Conservation (phyloP, 2,329 filamentous ascomycete genomes). For the Aureobasidium zeae region DNA sequence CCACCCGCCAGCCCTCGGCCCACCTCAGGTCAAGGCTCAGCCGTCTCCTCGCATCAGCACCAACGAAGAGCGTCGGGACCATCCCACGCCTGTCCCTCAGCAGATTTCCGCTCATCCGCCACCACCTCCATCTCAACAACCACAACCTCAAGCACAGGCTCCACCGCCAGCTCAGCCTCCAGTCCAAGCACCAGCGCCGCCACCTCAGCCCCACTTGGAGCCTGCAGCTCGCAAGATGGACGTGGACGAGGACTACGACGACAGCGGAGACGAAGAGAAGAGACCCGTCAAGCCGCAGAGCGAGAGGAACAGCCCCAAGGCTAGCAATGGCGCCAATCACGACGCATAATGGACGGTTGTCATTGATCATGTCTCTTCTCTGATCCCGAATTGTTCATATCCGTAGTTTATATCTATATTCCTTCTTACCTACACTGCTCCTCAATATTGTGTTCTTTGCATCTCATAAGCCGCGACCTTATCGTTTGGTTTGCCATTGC, state of each 20-base stretch:
- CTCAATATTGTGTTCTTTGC: no score
- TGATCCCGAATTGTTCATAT: no score
- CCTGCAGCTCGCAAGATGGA: conserved; percentile 92
- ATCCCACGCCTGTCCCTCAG: conserved; percentile 28
- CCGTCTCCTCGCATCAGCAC: conserved; percentile 47
- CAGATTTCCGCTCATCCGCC: no score
- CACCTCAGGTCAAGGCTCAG: conserved; percentile 36
- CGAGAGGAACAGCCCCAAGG: conserved; percentile 35
- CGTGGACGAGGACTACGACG: conserved; percentile 94
- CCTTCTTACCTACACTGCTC: no score
- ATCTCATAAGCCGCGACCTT: no score
- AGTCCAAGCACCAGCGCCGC: conserved; percentile 12
- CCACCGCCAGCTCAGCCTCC: conserved; percentile 37
- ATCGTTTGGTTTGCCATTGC: no score
- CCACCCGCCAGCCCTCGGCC: conserved; percentile 58
- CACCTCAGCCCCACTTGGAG: conserved; percentile 46
- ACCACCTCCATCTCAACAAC: conserved; percentile 42
- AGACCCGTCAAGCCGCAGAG: conserved; percentile 37
- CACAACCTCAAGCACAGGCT: conserved; percentile 34
- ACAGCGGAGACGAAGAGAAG: conserved; percentile 79
- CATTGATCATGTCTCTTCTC: background rate
- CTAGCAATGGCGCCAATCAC: conserved; percentile 14
- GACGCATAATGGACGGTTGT: conserved; percentile 1
- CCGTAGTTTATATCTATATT: no score
- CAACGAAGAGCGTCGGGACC: conserved; percentile 37